A percentile compares a stretch with the other conserved stretches of the same genome.
These are phyloP conservation scores for Paspalum notatum DNA, from an alignment of 176 grass and related monocot genomes.

Conservation along the genomic window DNA sequence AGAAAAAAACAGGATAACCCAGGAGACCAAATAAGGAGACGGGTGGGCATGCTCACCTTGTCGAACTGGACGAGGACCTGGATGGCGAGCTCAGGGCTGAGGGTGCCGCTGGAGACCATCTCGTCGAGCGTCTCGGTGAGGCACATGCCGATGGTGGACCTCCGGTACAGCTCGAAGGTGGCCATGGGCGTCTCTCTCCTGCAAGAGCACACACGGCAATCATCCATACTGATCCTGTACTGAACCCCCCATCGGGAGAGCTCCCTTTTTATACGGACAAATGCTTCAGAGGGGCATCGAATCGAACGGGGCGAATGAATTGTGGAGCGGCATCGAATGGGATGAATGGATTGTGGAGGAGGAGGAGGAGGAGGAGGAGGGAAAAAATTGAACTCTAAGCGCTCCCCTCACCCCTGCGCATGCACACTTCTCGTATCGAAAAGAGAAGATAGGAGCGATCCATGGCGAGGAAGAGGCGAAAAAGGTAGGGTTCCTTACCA, in stretches of 20 bases:
- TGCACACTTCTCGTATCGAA: background rate
- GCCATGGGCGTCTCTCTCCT: slow-evolving; percentile 47
- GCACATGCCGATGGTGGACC: slow-evolving; percentile 89
- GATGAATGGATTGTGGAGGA: too few species aligned
- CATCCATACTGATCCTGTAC: too few species aligned
- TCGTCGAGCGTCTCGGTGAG: slow-evolving; percentile 93
- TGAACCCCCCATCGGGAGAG: too few species aligned
- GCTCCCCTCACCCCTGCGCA: background rate
- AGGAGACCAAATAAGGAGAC: background rate
- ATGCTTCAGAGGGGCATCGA: too few species aligned
- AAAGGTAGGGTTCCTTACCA: background rate
- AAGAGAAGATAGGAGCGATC: background rate
- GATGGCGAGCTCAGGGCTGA: slow-evolving; percentile 90
- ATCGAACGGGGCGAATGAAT: too few species aligned
- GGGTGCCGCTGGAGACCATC: slow-evolving; percentile 84
- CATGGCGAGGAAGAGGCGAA: background rate
- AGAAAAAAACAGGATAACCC: background rate
- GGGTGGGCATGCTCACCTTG: slow-evolving; percentile 50
- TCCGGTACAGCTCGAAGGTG: slow-evolving; percentile 94
- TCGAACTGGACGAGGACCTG: slow-evolving; percentile 98
- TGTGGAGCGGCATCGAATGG: too few species aligned
- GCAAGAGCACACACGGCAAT: background rate
- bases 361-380: too few species aligned
- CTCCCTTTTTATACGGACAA: too few species aligned
- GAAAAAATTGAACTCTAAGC: background rate